Evolutionary conservation across 2,329 filamentous ascomycete species (phyloP).

Genomic region (Colletotrichum sojae): DNA sequence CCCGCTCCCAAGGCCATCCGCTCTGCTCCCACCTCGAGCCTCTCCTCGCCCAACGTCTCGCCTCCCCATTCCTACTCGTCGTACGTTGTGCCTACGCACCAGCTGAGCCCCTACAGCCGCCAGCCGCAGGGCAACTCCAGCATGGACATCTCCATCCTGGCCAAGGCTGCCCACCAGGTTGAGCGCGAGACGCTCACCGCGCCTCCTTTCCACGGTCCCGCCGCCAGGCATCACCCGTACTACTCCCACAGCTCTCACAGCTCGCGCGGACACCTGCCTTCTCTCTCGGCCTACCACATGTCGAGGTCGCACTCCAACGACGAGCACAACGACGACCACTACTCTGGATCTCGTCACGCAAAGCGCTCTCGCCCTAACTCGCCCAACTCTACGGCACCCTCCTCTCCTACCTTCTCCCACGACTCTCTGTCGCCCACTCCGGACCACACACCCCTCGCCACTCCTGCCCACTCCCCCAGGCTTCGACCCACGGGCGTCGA

Average conservation of each 20-base stretch:
- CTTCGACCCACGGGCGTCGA: constrained; percentile 86
- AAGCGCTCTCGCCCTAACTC: constrained; percentile 96
- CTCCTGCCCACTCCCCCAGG: constrained; percentile 93
- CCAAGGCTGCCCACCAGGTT: constrained; percentile 72
- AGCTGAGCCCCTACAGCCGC: constrained; percentile 54
- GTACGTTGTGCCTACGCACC: constrained; percentile 68
- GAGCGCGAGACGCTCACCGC: constrained; percentile 69
- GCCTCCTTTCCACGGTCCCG: constrained; percentile 58
- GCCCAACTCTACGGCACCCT: constrained; percentile 94
- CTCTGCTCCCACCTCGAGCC: constrained; percentile 87
- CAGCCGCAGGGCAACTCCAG: constrained; percentile 55
- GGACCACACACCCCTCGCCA: constrained; percentile 98
- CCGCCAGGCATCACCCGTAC: constrained; percentile 67
- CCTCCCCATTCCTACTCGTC: constrained; percentile 90
- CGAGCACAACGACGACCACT: constrained; percentile 83
- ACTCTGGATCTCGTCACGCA: constrained; percentile 76
- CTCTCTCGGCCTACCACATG: constrained; percentile 93
- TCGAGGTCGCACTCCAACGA: constrained; percentile 88
- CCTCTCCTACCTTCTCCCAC: constrained; percentile 96
- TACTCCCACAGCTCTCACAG: constrained; percentile 63
- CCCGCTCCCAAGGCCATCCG: constrained; percentile 83
- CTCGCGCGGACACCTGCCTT: constrained; percentile 77
- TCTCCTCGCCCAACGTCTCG: constrained; percentile 95
- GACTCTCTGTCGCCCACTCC: constrained; percentile 96
- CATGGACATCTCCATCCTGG: constrained; percentile 72